These are phyloP conservation scores for Suhomyces guaymorum DNA, from an alignment of 1,139 yeast species.

Conservation along the genomic window DNA sequence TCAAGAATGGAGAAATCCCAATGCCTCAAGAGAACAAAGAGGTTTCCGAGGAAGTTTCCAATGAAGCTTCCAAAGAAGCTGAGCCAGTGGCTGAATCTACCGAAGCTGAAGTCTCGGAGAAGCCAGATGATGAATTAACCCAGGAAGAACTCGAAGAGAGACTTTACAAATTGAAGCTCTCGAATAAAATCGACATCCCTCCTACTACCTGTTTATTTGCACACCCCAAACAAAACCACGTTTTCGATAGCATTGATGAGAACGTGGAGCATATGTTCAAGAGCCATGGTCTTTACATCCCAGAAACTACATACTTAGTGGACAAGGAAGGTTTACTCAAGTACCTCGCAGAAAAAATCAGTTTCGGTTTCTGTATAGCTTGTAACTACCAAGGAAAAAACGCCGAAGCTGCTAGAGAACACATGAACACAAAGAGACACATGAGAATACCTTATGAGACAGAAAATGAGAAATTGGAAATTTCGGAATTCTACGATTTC, in stretches of 20 bases:
- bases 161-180: conserved; percentile 55
- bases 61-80: conserved; percentile 13
- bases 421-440: conserved; percentile 83
- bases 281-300: conserved; percentile 80
- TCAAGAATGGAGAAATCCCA: conserved; percentile 26
- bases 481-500: conserved; percentile 87
- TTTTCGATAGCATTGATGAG: conserved; percentile 47
- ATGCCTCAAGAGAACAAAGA: conserved; percentile 14
- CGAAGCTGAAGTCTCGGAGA: conserved; percentile 19
- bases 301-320: conserved; percentile 70
- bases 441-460: conserved; percentile 86
- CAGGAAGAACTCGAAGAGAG: conserved; percentile 52
- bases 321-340: conserved; percentile 71
- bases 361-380: conserved; percentile 81
- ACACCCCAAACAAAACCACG: conserved; percentile 44
- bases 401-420: conserved; percentile 87
- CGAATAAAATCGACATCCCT: conserved; percentile 68
- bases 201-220: conserved; percentile 80
- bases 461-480: conserved; percentile 75
- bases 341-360: conserved; percentile 80
- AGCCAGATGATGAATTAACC: conserved; percentile 25
- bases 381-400: conserved; percentile 84
- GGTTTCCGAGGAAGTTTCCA: conserved; percentile 10
- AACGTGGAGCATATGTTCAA: conserved; percentile 76
- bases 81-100: conserved; percentile 17